A percentile compares a stretch with the other conserved stretches of the same genome.
These are phyloP conservation scores for Chalciporus piperatus DNA, from an alignment of 768 basidiomycete species.

Conservation along the genomic window DNA sequence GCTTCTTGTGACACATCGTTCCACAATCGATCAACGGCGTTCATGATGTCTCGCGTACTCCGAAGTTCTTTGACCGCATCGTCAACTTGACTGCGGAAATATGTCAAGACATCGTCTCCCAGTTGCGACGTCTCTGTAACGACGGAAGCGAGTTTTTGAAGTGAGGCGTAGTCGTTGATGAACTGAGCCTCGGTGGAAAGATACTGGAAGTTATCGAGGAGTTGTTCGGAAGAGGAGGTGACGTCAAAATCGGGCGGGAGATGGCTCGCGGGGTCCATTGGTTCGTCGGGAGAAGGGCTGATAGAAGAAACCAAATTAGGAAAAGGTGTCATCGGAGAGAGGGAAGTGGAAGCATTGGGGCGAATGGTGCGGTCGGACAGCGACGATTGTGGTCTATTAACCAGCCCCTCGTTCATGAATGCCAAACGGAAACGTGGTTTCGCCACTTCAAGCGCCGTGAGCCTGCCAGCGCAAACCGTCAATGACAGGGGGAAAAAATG, in stretches of 20 bases:
- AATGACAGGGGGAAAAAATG: not conserved
- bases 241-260: constrained; percentile 45
- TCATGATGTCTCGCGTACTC: constrained; percentile 43
- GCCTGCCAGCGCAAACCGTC: constrained; percentile 12
- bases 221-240: constrained; percentile 41
- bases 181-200: constrained; percentile 45
- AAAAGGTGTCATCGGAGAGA: constrained; percentile 49
- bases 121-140: constrained; percentile 49
- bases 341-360: constrained; percentile 38
- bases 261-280: constrained; percentile 35
- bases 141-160: constrained; percentile 43
- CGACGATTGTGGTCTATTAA: constrained; percentile 49
- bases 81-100: constrained; percentile 52
- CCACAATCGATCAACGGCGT: constrained; percentile 43
- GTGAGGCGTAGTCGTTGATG: constrained; percentile 34
- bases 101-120: constrained; percentile 43
- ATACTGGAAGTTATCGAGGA: constrained; percentile 53
- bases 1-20: constrained; percentile 44
- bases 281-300: constrained; percentile 13
- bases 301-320: constrained; percentile 30
- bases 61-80: constrained; percentile 50
- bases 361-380: constrained; percentile 56
- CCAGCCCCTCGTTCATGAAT: constrained; percentile 52
- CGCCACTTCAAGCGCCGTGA: constrained; percentile 67
- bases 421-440: constrained; percentile 63